These are phyloP conservation scores for Acaromyces ingoldii DNA, from an alignment of 1,284 basidiomycete genomes.

Conservation along the genomic window DNA sequence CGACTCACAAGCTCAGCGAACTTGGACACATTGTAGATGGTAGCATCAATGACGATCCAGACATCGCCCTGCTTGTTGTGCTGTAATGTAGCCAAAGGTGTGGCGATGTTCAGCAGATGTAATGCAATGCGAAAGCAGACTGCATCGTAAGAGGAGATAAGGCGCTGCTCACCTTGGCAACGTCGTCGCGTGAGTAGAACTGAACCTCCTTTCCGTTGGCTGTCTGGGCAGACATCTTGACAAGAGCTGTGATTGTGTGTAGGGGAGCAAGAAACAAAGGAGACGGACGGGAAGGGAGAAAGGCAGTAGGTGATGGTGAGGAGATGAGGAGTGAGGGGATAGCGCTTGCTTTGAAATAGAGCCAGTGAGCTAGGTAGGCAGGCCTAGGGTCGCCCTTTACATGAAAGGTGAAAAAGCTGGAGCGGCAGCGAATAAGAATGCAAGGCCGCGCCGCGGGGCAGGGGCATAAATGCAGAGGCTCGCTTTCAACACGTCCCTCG, in stretches of 20 bases:
- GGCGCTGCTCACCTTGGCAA: not conserved
- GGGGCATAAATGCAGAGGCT: too few species aligned
- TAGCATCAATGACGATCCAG: constrained; percentile 46
- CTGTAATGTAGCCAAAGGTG: constrained; percentile 12
- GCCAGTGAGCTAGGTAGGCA: too few species aligned
- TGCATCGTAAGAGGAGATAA: too few species aligned
- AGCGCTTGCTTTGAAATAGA: not conserved
- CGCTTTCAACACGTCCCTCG: too few species aligned
- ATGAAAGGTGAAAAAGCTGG: too few species aligned
- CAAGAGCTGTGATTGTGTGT: not conserved
- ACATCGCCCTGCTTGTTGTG: constrained; percentile 36
- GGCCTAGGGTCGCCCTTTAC: too few species aligned
- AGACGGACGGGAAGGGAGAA: not conserved
- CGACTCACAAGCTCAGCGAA: constrained; percentile 32
- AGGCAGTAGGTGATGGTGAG: not conserved
- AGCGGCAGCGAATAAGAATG: too few species aligned
- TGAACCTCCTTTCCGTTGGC: constrained; percentile 7
- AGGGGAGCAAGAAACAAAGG: not conserved
- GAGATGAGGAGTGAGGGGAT: constrained; percentile 4
- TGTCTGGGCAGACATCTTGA: not conserved
- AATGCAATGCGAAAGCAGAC: too few species aligned
- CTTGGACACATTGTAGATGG: constrained; percentile 50
- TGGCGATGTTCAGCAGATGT: not conserved
- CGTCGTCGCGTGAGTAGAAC: constrained; percentile 3
- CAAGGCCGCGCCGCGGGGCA: too few species aligned